Evolutionary conservation across 306 rosid species (phyloP).

Genomic region (Quillaja saponaria): DNA sequence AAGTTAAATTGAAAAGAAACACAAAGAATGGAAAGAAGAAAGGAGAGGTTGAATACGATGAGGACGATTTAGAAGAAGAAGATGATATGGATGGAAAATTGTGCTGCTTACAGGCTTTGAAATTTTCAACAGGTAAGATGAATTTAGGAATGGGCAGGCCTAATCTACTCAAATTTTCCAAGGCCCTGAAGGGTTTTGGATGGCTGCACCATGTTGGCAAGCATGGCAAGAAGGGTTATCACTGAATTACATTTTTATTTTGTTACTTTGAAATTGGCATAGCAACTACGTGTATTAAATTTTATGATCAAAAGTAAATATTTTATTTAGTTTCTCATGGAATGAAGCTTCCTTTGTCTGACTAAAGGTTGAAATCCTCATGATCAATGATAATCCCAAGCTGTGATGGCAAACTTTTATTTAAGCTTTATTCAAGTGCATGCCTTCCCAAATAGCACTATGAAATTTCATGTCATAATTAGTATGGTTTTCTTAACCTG

Average conservation of each 20-base stretch:
- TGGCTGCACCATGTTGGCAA: conserved; percentile 68
- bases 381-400: no score
- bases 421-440: no score
- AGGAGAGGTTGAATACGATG: conserved; percentile 25
- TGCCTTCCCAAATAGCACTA: no score
- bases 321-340: no score
- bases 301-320: no score
- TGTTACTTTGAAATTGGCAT: no score
- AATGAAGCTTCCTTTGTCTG: no score
- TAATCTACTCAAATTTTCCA: conserved; percentile 69
- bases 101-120: conserved; percentile 90
- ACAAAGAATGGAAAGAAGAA: conserved; percentile 54
- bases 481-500: no score
- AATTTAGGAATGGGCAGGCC: conserved; percentile 87
- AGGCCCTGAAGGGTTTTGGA: conserved; percentile 82
- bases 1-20: conserved; percentile 33
- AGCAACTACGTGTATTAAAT: no score
- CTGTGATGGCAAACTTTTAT: no score
- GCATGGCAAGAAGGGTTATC: conserved; percentile 61
- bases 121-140: conserved; percentile 84
- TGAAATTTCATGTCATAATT: no score
- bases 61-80: conserved; percentile 45
- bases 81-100: conserved; percentile 45
- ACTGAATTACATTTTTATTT: conserved; percentile 22
- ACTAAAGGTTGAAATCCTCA: no score